A percentile compares a stretch with the other conserved stretches of the same genome.
These are phyloP conservation scores for Anisodus acutangulus DNA, from an alignment of 257 asterid species.

Conservation along the genomic window DNA sequence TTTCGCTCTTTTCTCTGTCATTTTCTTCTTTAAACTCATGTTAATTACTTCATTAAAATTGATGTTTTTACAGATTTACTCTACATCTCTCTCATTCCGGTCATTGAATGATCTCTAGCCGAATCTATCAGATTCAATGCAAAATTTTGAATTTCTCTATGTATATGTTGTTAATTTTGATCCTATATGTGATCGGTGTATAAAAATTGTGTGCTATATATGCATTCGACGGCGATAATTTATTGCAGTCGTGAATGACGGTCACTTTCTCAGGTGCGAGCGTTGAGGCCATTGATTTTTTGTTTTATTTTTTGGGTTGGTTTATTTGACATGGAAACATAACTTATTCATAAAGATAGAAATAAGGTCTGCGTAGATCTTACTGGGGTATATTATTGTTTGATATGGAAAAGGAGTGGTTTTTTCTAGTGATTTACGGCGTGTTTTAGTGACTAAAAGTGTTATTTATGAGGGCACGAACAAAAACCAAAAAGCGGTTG, in stretches of 20 bases:
- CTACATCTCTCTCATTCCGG: constrained; percentile 4
- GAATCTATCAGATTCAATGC: neutral
- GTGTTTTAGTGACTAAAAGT: constrained; percentile 16
- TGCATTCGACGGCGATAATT: neutral
- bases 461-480: constrained; percentile 31
- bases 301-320: neutral
- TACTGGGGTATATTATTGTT: neutral
- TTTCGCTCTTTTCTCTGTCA: neutral
- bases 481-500: constrained; percentile 48
- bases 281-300: neutral
- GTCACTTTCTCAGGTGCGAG: neutral
- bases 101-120: neutral
- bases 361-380: too few relatives aligned
- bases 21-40: neutral
- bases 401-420: neutral
- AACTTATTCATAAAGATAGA: too few relatives aligned
- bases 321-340: neutral
- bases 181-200: neutral
- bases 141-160: neutral
- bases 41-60: neutral
- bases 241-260: neutral
- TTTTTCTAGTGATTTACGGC: neutral
- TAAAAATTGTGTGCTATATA: neutral
- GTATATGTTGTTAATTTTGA: neutral
- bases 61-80: constrained; percentile 17